These are phyloP conservation scores for Xylariales sp. DNA, from an alignment of 2,329 filamentous ascomycete genomes.

Conservation along the genomic window DNA sequence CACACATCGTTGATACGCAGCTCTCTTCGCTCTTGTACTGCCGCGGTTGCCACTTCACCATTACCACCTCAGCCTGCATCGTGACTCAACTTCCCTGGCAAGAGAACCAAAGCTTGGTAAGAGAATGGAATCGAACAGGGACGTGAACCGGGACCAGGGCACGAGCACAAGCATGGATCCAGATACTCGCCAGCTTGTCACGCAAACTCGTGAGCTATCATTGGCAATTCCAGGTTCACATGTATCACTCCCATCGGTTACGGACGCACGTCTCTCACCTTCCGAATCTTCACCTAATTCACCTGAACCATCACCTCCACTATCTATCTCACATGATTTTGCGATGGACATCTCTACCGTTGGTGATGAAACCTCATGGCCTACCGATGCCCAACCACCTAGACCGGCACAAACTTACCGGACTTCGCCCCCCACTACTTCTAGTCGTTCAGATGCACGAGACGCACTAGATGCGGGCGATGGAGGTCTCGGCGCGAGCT, in stretches of 20 bases:
- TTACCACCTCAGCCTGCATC: constrained; percentile 4
- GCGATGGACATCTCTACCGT: not conserved
- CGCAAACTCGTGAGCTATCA: constrained; percentile 27
- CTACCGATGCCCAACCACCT: not conserved
- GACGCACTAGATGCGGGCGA: too few relatives aligned
- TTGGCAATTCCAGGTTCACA: constrained; percentile 14
- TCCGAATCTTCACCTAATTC: not conserved
- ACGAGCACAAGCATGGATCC: constrained; percentile 6
- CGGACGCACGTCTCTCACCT: not conserved
- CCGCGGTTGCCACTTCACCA: constrained; percentile 3
- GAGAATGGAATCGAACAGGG: constrained; percentile 6
- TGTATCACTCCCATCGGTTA: constrained; percentile 12
- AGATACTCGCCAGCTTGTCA: constrained; percentile 25
- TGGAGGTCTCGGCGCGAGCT: too few relatives aligned
- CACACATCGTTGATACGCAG: not conserved
- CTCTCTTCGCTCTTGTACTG: not conserved
- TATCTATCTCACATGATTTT: not conserved
- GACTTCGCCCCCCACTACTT: too few relatives aligned
- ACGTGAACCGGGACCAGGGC: too few relatives aligned
- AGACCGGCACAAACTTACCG: too few relatives aligned
- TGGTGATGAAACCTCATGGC: not conserved
- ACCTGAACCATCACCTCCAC: not conserved
- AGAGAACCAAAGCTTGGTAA: too few relatives aligned
- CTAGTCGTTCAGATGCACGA: too few relatives aligned
- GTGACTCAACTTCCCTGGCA: constrained; percentile 1